phyloP scores from a whole-genome alignment of 345 rosid genomes.

The Eucalyptus polyanthemos region DNA sequence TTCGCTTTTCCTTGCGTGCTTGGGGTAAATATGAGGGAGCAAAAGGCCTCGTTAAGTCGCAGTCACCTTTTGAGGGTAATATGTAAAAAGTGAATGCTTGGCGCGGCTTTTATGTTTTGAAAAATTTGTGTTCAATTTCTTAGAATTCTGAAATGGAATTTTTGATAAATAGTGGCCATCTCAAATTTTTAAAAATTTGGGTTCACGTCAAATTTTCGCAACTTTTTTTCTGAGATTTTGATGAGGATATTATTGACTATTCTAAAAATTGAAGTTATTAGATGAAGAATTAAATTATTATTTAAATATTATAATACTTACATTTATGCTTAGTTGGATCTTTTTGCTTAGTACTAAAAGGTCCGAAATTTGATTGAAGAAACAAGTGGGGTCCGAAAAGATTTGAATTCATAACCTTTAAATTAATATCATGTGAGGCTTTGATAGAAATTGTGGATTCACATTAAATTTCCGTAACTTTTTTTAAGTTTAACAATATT shows the following conservation, averaged over 20 bases:
- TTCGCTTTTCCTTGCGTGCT: not conserved
- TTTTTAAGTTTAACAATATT: not conserved
- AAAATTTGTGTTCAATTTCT: not conserved
- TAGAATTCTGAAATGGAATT: not conserved
- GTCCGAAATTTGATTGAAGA: fast-evolving
- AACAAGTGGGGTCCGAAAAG: not conserved
- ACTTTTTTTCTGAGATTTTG: no score
- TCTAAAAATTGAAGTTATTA: fast-evolving
- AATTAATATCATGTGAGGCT: no score
- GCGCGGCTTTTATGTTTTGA: not conserved
- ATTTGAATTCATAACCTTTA: no score
- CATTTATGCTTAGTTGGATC: no score
- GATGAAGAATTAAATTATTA: no score
- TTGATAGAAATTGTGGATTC: fast-evolving
- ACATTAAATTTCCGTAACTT: not conserved
- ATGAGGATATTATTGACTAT: not conserved
- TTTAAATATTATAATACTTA: no score
- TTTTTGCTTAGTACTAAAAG: no score
- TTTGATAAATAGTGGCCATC: not conserved
- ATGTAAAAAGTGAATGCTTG: not conserved
- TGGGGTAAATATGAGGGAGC: not conserved
- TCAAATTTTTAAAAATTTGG: not conserved
- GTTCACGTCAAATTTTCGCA: not conserved
- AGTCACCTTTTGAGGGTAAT: not conserved
- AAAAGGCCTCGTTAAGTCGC: not conserved